Evolutionary conservation across 176 grass and related monocot species (phyloP).

Genomic region (Triticum urartu): DNA sequence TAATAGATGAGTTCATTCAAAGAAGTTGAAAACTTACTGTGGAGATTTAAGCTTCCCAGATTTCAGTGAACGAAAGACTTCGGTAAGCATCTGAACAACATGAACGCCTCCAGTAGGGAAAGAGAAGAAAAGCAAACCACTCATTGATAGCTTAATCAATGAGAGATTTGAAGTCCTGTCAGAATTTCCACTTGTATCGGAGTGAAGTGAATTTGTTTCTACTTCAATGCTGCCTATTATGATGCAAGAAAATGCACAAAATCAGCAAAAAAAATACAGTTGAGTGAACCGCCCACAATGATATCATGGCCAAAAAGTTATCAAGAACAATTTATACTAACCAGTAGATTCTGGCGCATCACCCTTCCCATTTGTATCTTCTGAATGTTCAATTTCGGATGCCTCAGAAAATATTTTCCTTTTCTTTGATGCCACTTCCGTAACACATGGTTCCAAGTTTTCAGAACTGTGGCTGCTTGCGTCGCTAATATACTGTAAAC

Average conservation of each 20-base stretch:
- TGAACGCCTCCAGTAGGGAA: conserved; percentile 54
- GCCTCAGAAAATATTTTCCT: conserved; percentile 61
- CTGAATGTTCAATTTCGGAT: conserved; percentile 34
- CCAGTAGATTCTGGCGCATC: conserved; percentile 43
- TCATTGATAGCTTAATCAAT: conserved; percentile 85
- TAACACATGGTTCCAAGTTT: conserved; percentile 39
- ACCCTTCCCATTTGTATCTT: conserved; percentile 11
- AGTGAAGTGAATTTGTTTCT: conserved; percentile 34
- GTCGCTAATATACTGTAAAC: conserved; percentile 52
- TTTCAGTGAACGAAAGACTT: conserved; percentile 62
- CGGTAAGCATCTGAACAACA: conserved; percentile 64
- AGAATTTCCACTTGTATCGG: conserved; percentile 36
- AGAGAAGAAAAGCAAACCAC: conserved; percentile 79
- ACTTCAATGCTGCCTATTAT: conserved; percentile 34
- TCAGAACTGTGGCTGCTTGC: conserved; percentile 26
- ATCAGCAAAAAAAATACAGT: conserved; percentile 15
- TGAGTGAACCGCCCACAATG: conserved; percentile 13
- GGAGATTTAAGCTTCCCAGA: conserved; percentile 70
- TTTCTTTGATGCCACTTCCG: conserved; percentile 53
- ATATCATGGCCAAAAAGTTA: not conserved
- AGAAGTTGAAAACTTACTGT: conserved; percentile 50
- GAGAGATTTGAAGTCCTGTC: conserved; percentile 54
- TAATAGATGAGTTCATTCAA: not conserved
- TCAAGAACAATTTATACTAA: conserved; percentile 29
- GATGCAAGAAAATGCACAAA: conserved; percentile 30